Evolutionary conservation across 2,329 filamentous ascomycete species (phyloP), one percentile per base, ranked within the genome.

Genomic region (Monilinia laxa): DNA sequence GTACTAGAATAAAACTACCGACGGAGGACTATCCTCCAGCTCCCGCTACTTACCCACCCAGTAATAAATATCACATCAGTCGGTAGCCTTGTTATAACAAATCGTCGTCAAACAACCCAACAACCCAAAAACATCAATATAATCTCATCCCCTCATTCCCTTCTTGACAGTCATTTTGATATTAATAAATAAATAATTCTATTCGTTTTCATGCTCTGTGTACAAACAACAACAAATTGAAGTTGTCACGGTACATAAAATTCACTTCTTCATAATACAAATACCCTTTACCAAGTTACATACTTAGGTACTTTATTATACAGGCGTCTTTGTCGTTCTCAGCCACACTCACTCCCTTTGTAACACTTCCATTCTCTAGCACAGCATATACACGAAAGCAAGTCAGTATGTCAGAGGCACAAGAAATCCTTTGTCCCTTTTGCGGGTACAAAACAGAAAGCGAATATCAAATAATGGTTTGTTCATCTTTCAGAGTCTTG

Each of bases 381-480:
- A 20, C 23, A 38, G 10, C 7, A 7, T 23, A 35, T 12, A 14
- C 4, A 35, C 47, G 57, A 54, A 7, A 12, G 3, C 62, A 56
- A n/a, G 38, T 31, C 57, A 60, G 47, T 11, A 60, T 60, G 58
- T 16, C 58, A 3, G 58, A 60, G n/a, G 28, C 5, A 20, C 45
- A 52, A 45, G 45, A 60, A 18, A 72, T 71, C 59, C 62, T 40
- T 31, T 81, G 80, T 69, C 80, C 80, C 18, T 79, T 81, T 68
- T 81, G 80, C 70, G 78, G 76, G 42, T 78, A 69, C 66, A 67
- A 72, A 64, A 71, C 76, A 35, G 71, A 72, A 10, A 68, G 52
- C 12, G 78, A 81, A 56, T 80, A 80, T 69, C 73, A 73, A 28
- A 76, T 81, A 62, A 78, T 71, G 74, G 80, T 73, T 76, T 77